Conservation (phyloP, 2,329 filamentous ascomycete genomes). For the Diplodia scrobiculata region DNA sequence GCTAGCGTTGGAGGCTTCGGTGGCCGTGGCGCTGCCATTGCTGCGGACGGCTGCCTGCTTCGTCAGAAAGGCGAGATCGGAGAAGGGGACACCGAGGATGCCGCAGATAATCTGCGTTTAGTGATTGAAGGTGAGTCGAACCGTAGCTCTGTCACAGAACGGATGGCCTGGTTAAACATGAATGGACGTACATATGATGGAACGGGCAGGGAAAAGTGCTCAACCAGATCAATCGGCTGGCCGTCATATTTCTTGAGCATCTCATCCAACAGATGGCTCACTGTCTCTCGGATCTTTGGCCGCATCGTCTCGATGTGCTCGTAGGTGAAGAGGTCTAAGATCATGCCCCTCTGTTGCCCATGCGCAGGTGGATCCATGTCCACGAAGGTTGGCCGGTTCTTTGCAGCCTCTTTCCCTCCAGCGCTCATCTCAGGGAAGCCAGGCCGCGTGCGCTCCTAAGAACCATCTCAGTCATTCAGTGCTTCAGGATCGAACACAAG, state of each 20-base stretch:
- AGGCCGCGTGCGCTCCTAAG: conserved; percentile 36
- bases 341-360: conserved; percentile 54
- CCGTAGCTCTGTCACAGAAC: too few relatives aligned
- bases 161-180: too few relatives aligned
- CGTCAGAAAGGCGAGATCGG: conserved; percentile 53
- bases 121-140: background rate
- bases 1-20: conserved; percentile 52
- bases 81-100: conserved; percentile 54
- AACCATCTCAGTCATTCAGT: background rate
- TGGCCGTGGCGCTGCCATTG: conserved; percentile 53
- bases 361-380: conserved; percentile 56
- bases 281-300: conserved; percentile 53
- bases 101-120: conserved; percentile 51
- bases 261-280: conserved; percentile 48
- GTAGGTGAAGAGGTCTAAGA: conserved; percentile 49
- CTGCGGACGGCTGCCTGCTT: conserved; percentile 52
- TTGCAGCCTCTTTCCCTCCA: conserved; percentile 53
- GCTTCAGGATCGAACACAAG: too few relatives aligned
- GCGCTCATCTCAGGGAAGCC: conserved; percentile 54
- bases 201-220: conserved; percentile 53
- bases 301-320: conserved; percentile 47
- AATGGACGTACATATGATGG: conserved; percentile 49
- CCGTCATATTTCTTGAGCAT: conserved; percentile 46
- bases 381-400: conserved; percentile 55
- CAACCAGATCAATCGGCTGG: conserved; percentile 51